Conservation (phyloP, 2,329 filamentous ascomycete species). For the Helotiales sp. region DNA sequence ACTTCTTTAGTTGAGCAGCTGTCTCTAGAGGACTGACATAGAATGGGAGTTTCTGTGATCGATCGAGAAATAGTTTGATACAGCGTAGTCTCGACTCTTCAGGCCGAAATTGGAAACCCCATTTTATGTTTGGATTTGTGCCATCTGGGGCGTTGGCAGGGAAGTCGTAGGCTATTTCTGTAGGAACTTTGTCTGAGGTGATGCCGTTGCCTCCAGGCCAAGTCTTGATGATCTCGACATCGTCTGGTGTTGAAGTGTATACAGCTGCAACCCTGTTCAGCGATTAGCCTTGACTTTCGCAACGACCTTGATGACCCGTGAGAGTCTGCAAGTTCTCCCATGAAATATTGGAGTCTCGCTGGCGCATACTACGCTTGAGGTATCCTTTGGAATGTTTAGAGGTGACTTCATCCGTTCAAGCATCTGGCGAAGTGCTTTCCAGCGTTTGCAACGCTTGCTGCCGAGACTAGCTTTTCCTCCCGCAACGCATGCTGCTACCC, state of each 20-base stretch:
- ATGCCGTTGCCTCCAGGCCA: constrained; percentile 85
- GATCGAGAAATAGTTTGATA: constrained; percentile 82
- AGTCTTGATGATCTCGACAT: constrained; percentile 80
- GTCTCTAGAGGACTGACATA: constrained; percentile 79
- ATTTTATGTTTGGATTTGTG: constrained; percentile 58
- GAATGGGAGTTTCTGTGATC: constrained; percentile 76
- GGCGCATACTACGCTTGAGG: background rate
- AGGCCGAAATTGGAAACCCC: constrained; percentile 82
- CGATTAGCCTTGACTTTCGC: constrained; percentile 8
- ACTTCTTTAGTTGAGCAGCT: constrained; percentile 71
- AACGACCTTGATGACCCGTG: background rate
- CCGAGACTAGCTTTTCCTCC: background rate
- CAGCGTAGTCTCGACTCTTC: constrained; percentile 75
- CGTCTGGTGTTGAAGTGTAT: constrained; percentile 74
- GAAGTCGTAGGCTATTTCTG: constrained; percentile 65
- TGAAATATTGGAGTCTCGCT: background rate
- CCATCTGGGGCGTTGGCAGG: constrained; percentile 40
- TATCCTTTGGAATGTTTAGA: background rate
- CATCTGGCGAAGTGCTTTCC: background rate
- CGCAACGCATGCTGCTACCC: background rate
- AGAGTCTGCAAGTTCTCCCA: background rate
- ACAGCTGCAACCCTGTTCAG: constrained; percentile 63
- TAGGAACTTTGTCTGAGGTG: constrained; percentile 85
- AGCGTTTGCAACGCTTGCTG: background rate
- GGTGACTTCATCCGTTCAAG: background rate